Evolutionary conservation across 1,284 basidiomycete species (phyloP).

Genomic region (Microbotryum scabiosae): DNA sequence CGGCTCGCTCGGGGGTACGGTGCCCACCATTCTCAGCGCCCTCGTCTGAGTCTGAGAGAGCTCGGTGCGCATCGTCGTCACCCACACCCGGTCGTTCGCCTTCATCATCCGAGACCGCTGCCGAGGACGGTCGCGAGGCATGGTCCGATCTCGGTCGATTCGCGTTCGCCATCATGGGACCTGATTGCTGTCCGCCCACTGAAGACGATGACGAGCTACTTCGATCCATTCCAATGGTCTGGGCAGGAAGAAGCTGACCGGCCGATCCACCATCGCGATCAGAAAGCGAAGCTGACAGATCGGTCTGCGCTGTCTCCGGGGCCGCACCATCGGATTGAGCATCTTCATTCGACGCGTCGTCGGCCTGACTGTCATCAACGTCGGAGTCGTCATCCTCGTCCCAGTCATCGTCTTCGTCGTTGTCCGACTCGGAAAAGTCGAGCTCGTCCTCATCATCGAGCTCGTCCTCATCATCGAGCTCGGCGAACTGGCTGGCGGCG

Average conservation of each 20-base stretch:
- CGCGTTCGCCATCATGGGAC: no score
- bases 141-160: no score
- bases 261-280: no score
- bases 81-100: background rate
- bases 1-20: background rate
- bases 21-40: background rate
- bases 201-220: no score
- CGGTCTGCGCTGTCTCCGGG: no score
- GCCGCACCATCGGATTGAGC: background rate
- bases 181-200: no score
- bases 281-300: no score
- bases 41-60: background rate
- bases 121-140: background rate
- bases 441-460: slow-evolving; percentile 18
- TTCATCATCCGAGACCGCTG: slow-evolving; percentile 10
- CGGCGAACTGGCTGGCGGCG: background rate
- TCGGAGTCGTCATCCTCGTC: slow-evolving; percentile 32
- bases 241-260: no score
- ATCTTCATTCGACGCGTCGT: slow-evolving; percentile 28
- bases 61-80: no score
- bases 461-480: slow-evolving; percentile 12
- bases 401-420: slow-evolving; percentile 16
- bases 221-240: no score
- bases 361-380: slow-evolving; percentile 7
- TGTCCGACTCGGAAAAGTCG: slow-evolving; percentile 8